phyloP scores from a whole-genome alignment of 495 filamentous ascomycete genomes.

The Aspergillus asperescens region DNA sequence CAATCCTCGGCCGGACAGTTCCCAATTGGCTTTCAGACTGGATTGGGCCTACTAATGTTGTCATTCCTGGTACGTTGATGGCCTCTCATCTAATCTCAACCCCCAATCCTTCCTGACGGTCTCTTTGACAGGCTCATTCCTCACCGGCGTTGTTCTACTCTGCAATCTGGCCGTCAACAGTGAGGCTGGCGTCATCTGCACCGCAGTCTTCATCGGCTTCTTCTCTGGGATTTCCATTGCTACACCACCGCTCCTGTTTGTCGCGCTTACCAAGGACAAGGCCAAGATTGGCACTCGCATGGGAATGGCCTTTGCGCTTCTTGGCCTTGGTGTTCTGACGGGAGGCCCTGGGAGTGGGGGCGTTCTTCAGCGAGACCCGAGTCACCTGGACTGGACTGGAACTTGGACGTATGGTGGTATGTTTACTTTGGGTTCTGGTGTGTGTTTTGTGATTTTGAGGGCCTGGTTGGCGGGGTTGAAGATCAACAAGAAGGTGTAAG shows the following conservation, averaged over 20 bases:
- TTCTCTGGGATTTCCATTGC: slow-evolving; percentile 31
- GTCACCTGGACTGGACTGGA: background rate
- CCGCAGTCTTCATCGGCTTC: slow-evolving; percentile 35
- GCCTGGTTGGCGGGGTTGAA: too few relatives aligned
- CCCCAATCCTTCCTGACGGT: too few relatives aligned
- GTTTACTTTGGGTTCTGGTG: too few relatives aligned
- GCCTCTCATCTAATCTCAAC: too few relatives aligned
- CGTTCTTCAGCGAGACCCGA: background rate
- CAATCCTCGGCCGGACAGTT: too few relatives aligned
- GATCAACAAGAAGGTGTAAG: too few relatives aligned
- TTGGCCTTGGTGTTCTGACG: slow-evolving; percentile 25
- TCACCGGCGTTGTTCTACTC: background rate
- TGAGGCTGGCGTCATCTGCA: slow-evolving; percentile 27
- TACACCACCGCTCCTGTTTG: slow-evolving; percentile 13
- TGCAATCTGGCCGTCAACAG: slow-evolving; percentile 17
- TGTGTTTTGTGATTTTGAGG: too few relatives aligned
- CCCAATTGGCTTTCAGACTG: too few relatives aligned
- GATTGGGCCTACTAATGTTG: too few relatives aligned
- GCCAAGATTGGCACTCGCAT: slow-evolving; percentile 31
- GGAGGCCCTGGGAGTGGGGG: slow-evolving; percentile 38
- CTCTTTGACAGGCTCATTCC: too few relatives aligned
- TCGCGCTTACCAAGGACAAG: slow-evolving; percentile 15
- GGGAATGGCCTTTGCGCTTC: slow-evolving; percentile 29
- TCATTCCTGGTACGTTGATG: background rate
- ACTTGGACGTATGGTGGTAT: background rate